Evolutionary conservation across 768 basidiomycete genomes (phyloP), one percentile per base, ranked within the genome.

Genomic region (Mycena chlorophos): DNA sequence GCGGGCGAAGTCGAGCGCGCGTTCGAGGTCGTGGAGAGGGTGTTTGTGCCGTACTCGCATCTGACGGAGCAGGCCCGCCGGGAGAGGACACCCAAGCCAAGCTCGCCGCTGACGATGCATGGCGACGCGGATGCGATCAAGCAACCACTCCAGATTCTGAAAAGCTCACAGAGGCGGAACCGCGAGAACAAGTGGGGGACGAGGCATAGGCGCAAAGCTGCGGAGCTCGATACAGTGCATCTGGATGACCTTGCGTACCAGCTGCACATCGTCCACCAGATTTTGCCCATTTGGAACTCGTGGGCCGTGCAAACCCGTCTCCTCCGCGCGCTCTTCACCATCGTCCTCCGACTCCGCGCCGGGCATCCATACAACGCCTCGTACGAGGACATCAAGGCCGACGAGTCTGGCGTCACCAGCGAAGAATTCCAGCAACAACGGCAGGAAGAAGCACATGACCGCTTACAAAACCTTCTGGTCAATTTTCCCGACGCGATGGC

Each of bases 1-100:
- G 91, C 89, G 0, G 91, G 90, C 23, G 83, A 94, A 64, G 72
- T 84, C n/a, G 85, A 88, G 62, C 86, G 87, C 42, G 93, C 91
- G 8, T 94, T 95, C 69, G 84, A 88, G 62, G 77, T 95, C 29
- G 68, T 92, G 38, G 91, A 98, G 66, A 76, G 80, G 50, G 83
- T 97, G 40, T 75, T 97, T 49, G 63, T 94, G 23, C 86, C 84
- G 0, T 80, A 80, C 62, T 77, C 79, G 40, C 71, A 65, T 22
- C 69, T 71, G 58, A 66, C 60, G 57, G 52, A 57, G 12, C 57
- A 53, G 23, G 54, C 65, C n/a, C 40, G 63, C 20, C 61, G 34
- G 12, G 51, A 52, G 51, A 70, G 76, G 51, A 70, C 68, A 49
- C 53, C 49, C 13, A 58, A 58, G 20, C 78, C 78, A 13, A 60